These are phyloP conservation scores for Trametes villosa DNA, from an alignment of 768 basidiomycete species.

Conservation along the genomic window DNA sequence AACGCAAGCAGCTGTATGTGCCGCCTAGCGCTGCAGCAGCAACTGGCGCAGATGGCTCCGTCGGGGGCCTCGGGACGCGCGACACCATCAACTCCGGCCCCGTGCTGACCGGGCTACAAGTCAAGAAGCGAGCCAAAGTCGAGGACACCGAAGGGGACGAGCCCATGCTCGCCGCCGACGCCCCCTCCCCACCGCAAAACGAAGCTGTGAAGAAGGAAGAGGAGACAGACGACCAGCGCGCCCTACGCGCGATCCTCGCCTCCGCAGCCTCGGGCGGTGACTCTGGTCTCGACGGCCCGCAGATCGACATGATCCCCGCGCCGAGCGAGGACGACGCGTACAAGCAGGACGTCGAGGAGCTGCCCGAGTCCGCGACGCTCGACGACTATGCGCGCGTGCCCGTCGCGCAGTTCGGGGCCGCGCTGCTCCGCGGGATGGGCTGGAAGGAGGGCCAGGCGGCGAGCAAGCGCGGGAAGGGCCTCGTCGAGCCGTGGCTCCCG, in stretches of 20 bases:
- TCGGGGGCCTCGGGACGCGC: constrained; percentile 74
- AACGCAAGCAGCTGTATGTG: constrained; percentile 65
- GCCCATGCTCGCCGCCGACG: constrained; percentile 21
- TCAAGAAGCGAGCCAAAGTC: constrained; percentile 40
- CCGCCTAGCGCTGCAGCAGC: constrained; percentile 61
- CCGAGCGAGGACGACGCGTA: constrained; percentile 81
- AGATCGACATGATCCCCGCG: constrained; percentile 62
- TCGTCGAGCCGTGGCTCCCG: constrained; percentile 82
- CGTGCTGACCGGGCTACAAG: constrained; percentile 68
- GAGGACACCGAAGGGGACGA: constrained; percentile 26
- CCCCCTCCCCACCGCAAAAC: background rate
- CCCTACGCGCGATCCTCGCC: constrained; percentile 79
- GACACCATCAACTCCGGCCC: constrained; percentile 82
- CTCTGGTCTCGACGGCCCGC: constrained; percentile 39
- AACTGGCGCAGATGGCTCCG: constrained; percentile 71
- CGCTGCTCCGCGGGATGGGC: constrained; percentile 94
- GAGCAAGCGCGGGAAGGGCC: constrained; percentile 56
- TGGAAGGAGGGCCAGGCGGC: constrained; percentile 87
- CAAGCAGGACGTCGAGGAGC: constrained; percentile 78
- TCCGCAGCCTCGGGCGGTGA: constrained; percentile 48
- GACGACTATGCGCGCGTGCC: constrained; percentile 92
- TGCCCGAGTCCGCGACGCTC: constrained; percentile 75
- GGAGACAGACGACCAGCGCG: constrained; percentile 77
- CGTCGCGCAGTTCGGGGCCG: constrained; percentile 90
- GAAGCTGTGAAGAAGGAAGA: constrained; percentile 39